Conservation (phyloP, 2,329 filamentous ascomycete genomes). For the Xylaria sp. region DNA sequence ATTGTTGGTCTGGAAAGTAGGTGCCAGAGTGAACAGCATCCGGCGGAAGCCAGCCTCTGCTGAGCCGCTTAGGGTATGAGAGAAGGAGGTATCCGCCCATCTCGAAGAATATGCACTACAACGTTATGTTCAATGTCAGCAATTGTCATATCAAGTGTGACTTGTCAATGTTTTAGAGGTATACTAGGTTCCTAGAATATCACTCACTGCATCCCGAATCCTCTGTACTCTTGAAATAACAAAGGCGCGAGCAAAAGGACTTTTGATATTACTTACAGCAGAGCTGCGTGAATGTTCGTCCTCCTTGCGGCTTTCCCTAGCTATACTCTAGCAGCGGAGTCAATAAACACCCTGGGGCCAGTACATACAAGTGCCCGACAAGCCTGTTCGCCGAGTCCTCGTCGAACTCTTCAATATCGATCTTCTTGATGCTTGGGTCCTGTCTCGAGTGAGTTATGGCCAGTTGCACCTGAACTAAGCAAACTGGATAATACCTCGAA, state of each 20-base stretch:
- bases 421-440: not conserved
- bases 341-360: not conserved
- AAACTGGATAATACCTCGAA: not conserved
- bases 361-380: not conserved
- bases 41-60: not conserved
- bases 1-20: not conserved
- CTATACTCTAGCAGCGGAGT: not conserved
- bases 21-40: not conserved
- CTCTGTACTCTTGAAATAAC: not conserved
- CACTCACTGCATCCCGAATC: not conserved
- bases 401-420: not conserved
- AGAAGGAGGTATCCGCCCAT: not conserved
- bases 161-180: not conserved
- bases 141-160: not conserved
- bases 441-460: not conserved
- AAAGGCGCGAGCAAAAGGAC: not conserved
- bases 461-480: not conserved
- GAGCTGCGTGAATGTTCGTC: not conserved
- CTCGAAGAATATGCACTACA: not conserved
- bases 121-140: not conserved
- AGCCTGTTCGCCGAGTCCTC: not conserved
- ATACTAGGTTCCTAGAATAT: not conserved
- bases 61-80: not conserved
- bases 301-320: not conserved
- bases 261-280: not conserved